Evolutionary conservation across 768 basidiomycete genomes (phyloP).

Genomic region (Lactarius sanguifluus): DNA sequence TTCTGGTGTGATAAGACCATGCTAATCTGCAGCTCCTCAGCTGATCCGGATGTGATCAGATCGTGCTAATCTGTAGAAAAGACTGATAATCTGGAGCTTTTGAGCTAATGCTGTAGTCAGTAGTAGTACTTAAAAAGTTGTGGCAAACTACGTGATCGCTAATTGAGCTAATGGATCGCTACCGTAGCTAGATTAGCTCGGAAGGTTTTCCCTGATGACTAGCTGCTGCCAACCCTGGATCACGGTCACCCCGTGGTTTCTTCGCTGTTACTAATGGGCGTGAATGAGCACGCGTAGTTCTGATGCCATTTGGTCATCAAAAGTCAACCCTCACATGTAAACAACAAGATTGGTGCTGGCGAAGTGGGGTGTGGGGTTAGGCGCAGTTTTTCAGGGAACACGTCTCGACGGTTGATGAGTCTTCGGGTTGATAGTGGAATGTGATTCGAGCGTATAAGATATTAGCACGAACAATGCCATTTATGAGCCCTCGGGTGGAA

Average conservation of each 20-base stretch:
- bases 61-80: too few species aligned
- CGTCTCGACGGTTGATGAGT: neutral
- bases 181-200: too few species aligned
- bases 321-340: neutral
- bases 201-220: too few species aligned
- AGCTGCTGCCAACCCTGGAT: neutral
- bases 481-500: neutral
- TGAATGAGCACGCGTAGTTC: neutral
- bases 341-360: neutral
- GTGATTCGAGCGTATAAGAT: neutral
- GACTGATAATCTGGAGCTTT: too few species aligned
- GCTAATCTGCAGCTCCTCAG: too few species aligned
- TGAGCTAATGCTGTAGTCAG: too few species aligned
- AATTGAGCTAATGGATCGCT: too few species aligned
- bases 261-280: neutral
- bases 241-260: neutral
- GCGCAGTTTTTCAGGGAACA: neutral
- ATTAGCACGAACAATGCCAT: neutral
- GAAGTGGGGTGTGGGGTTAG: slow-evolving; percentile 38
- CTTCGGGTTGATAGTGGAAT: neutral
- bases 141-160: too few species aligned
- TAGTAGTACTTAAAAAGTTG: too few species aligned
- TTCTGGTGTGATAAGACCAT: too few species aligned
- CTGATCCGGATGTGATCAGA: too few species aligned
- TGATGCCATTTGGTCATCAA: too few species aligned